Evolutionary conservation across 192 early-diverging fungal genomes (phyloP).

Genomic region (Podila horticola): DNA sequence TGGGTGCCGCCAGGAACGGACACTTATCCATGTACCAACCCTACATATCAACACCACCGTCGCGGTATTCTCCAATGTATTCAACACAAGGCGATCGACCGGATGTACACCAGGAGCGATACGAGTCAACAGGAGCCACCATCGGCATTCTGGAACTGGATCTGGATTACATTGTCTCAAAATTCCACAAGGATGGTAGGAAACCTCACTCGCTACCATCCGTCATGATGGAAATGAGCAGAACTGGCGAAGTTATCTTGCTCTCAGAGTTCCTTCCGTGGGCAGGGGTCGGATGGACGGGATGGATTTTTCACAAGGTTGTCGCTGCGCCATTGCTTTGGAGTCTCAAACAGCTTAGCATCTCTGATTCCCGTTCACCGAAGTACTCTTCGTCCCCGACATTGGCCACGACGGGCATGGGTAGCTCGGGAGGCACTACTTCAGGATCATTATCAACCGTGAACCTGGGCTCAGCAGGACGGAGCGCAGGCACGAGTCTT

Average conservation of each 20-base stretch:
- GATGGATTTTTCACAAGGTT: slow-evolving; percentile 48
- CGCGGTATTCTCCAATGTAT: background rate
- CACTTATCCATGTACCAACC: slow-evolving; percentile 31
- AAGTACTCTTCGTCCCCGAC: slow-evolving; percentile 17
- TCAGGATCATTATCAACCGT: slow-evolving; percentile 5
- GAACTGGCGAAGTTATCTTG: slow-evolving; percentile 24
- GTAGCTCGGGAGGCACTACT: background rate
- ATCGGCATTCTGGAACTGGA: slow-evolving; percentile 44
- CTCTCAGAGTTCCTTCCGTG: slow-evolving; percentile 47
- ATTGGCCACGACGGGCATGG: slow-evolving; percentile 16
- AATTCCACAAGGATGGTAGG: slow-evolving; percentile 25
- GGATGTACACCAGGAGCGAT: background rate
- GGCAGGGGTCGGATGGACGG: slow-evolving; percentile 47
- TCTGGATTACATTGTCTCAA: slow-evolving; percentile 21
- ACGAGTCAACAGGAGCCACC: slow-evolving; percentile 32
- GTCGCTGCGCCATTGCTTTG: slow-evolving; percentile 40
- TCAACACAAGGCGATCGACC: background rate
- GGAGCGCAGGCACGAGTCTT: slow-evolving; percentile 8
- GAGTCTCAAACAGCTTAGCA: slow-evolving; percentile 39
- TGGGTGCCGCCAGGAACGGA: slow-evolving; percentile 46
- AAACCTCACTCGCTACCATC: slow-evolving; percentile 25
- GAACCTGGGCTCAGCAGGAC: slow-evolving; percentile 11
- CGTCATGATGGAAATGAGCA: slow-evolving; percentile 35
- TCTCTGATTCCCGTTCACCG: slow-evolving; percentile 29
- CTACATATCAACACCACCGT: background rate